Evolutionary conservation across 148 eudicot genomes (phyloP), one percentile per base, ranked within the genome.

Genomic region (Beta vulgaris): DNA sequence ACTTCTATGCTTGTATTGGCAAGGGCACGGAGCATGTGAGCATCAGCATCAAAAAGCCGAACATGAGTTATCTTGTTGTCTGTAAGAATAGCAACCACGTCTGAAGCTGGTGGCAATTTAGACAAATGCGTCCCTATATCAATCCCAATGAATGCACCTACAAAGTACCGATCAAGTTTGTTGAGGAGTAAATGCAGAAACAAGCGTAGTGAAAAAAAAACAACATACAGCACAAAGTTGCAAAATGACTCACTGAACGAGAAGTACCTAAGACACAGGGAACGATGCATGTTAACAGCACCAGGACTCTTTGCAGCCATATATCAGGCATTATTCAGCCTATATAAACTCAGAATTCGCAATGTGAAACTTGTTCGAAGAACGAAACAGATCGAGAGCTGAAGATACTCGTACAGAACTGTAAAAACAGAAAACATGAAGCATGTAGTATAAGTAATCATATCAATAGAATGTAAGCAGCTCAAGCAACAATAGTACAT

Each of bases 1-100:
- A 93, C 97, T 59, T 91, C 88, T 34, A 93, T 93, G 78, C 87
- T 88, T 31, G 98, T 87, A 83, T 89, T 83, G 29, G 96, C 83
- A 55, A 93, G 91, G 69, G 98, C 92, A 40, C 58, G 83, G 29
- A 93, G 86, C 83, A 93, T 76, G 77, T 80, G 90, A 64, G 92
- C 68, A 71, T 93, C 90, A 18, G 98, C 88, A 80, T 93, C 85
- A 73, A 83, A 91, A 35, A 93, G 98, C 46, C 98, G 90, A 14
- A 93, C 88, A 62, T 91, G 96, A 71, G 93, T 85, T 82, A 93
- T 89, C 65, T 86, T 85, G 72, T 86, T 83, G 62, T 88, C 80
- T 83, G 83, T 85, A 29, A 93, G 85, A 59, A 88, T 76, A 0
- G 87, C 80, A 57, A 88, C 88, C 48, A 93, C 78, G 12, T 89